Evolutionary conservation across 495 filamentous ascomycete genomes (phyloP).

Genomic region (Cercophora sp.): DNA sequence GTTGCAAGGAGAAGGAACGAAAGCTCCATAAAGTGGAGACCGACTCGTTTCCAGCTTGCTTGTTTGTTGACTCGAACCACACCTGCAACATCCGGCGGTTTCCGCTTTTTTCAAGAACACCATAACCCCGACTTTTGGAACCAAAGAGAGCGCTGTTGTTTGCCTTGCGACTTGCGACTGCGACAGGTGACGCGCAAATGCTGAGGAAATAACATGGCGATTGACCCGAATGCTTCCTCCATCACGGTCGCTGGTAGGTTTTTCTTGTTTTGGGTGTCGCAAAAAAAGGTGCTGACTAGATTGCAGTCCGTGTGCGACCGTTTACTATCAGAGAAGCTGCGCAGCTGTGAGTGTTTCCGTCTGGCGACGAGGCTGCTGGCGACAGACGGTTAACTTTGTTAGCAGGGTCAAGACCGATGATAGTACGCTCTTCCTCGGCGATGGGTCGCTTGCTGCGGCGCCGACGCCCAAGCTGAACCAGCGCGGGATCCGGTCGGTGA

Average conservation of each 20-base stretch:
- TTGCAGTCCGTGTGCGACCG: conserved; percentile 82
- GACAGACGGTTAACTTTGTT: not conserved
- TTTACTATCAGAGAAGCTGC: conserved; percentile 79
- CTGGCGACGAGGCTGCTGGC: too few species aligned
- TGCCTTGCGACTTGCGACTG: too few species aligned
- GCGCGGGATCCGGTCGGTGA: conserved; percentile 83
- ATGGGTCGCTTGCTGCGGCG: conserved; percentile 82
- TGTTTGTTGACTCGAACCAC: too few species aligned
- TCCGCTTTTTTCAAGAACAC: too few species aligned
- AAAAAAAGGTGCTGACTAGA: not conserved
- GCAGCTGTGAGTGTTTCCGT: conserved; percentile 61
- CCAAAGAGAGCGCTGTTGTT: too few species aligned
- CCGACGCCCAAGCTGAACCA: conserved; percentile 79
- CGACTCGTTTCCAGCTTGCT: too few species aligned
- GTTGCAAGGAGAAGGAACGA: too few species aligned
- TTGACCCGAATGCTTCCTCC: conserved; percentile 40
- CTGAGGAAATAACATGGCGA: conserved; percentile 11
- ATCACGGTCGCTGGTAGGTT: conserved; percentile 60
- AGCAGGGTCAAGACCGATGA: conserved; percentile 73
- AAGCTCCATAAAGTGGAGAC: too few species aligned
- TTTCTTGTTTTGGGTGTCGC: not conserved
- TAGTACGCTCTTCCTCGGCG: conserved; percentile 85
- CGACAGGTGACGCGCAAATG: too few species aligned
- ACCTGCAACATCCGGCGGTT: too few species aligned
- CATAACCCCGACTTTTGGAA: too few species aligned